phyloP scores from a whole-genome alignment of 352 stramenopile genomes.

The Pythium insidiosum region DNA sequence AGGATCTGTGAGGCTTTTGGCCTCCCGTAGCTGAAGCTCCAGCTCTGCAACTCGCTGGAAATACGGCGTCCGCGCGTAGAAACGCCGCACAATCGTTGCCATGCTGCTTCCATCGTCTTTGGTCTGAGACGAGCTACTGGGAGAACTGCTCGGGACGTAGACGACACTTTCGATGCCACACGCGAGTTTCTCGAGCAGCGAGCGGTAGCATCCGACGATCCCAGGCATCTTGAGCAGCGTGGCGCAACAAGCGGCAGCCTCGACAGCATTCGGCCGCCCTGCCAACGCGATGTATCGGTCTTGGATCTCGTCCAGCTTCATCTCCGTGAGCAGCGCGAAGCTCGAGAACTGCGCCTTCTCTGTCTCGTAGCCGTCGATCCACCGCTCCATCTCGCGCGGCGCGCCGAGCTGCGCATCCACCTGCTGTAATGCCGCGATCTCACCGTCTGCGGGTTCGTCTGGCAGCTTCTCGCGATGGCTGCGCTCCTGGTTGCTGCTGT shows the following conservation, averaged over 20 bases:
- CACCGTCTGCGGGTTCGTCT: no score
- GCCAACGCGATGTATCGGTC: conserved; percentile 33
- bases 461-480: no score
- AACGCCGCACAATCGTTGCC: conserved; percentile 38
- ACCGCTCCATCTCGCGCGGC: conserved; percentile 36
- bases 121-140: not conserved
- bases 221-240: conserved; percentile 75
- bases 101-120: conserved; percentile 27
- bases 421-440: conserved; percentile 29
- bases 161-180: conserved; percentile 45
- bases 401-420: conserved; percentile 33
- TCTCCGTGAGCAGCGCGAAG: conserved; percentile 69
- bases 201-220: conserved; percentile 61
- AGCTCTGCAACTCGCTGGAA: conserved; percentile 55
- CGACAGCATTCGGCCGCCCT: conserved; percentile 56
- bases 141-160: conserved; percentile 25
- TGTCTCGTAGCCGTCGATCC: conserved; percentile 62
- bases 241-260: conserved; percentile 66
- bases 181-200: conserved; percentile 60
- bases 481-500: no score
- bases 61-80: conserved; percentile 56
- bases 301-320: conserved; percentile 74
- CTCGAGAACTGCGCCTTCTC: conserved; percentile 62
- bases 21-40: conserved; percentile 28
- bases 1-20: conserved; percentile 31